Conservation (phyloP, 768 basidiomycete genomes). For the Cubamyces lactineus region DNA sequence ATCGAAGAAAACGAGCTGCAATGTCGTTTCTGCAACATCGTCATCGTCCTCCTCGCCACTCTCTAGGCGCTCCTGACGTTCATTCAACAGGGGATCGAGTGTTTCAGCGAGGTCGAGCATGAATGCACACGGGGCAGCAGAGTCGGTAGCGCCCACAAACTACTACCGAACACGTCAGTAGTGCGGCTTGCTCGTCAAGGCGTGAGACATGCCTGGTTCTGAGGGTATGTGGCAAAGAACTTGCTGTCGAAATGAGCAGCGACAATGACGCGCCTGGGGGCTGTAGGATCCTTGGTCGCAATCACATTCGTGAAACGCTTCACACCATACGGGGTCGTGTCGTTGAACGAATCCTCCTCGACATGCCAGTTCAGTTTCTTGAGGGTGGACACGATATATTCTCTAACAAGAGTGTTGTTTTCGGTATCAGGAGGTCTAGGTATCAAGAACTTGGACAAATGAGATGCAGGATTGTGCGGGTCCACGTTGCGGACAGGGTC, state of each 20-base stretch:
- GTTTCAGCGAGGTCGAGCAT: slow-evolving; percentile 91
- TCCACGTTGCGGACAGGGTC: slow-evolving; percentile 75
- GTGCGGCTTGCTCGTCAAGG: neutral
- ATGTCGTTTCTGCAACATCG: slow-evolving; percentile 78
- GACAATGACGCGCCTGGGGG: slow-evolving; percentile 79
- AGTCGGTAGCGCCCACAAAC: slow-evolving; percentile 98
- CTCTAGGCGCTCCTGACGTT: slow-evolving; percentile 56
- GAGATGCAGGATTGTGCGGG: slow-evolving; percentile 63
- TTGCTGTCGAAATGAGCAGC: slow-evolving; percentile 96
- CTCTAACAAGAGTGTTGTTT: slow-evolving; percentile 80
- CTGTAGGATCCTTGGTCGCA: slow-evolving; percentile 91
- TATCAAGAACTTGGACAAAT: slow-evolving; percentile 83
- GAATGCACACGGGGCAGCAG: slow-evolving; percentile 93
- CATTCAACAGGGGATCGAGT: slow-evolving; percentile 71
- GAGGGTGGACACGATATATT: slow-evolving; percentile 78
- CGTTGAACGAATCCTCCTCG: slow-evolving; percentile 82
- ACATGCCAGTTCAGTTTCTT: slow-evolving; percentile 82
- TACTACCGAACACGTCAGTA: slow-evolving; percentile 38
- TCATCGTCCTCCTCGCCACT: slow-evolving; percentile 70
- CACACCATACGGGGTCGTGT: slow-evolving; percentile 77
- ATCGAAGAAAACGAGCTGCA: slow-evolving; percentile 95
- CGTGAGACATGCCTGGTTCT: slow-evolving; percentile 64
- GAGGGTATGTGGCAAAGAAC: slow-evolving; percentile 70
- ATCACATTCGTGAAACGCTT: slow-evolving; percentile 89
- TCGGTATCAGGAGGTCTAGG: slow-evolving; percentile 78